phyloP scores from a whole-genome alignment of 257 asterid genomes.

The Ilex aquifolium region DNA sequence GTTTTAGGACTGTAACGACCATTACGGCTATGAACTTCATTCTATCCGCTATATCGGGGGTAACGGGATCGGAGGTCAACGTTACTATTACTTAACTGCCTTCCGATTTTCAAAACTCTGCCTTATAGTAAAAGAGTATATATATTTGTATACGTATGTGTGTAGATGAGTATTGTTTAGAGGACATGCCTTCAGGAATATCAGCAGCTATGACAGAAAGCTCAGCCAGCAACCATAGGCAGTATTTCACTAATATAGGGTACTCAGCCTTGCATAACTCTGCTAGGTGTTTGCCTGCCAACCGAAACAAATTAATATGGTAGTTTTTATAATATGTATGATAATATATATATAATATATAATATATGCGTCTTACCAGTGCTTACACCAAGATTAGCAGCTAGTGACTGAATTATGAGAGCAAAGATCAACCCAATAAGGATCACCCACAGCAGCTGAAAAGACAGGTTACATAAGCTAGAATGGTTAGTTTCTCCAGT shows the following conservation, averaged over 20 bases:
- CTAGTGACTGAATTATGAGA: slow-evolving; percentile 83
- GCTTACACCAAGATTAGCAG: slow-evolving; percentile 93
- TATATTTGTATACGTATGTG: too few relatives aligned
- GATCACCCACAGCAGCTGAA: slow-evolving; percentile 82
- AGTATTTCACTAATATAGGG: slow-evolving; percentile 51
- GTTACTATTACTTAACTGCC: too few relatives aligned
- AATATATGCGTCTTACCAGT: slow-evolving; percentile 46
- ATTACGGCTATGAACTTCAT: too few relatives aligned
- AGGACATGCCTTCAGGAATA: slow-evolving; percentile 69
- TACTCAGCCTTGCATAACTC: slow-evolving; percentile 82
- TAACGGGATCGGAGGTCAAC: too few relatives aligned
- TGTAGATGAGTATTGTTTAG: too few relatives aligned
- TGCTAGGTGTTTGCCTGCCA: slow-evolving; percentile 69
- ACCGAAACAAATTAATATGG: not conserved
- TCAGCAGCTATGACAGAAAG: slow-evolving; percentile 91
- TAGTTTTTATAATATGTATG: too few relatives aligned
- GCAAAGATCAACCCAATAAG: slow-evolving; percentile 86
- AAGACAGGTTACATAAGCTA: not conserved
- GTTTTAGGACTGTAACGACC: too few relatives aligned
- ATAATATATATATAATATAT: not conserved
- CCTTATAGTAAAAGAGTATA: too few relatives aligned
- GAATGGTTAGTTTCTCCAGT: not conserved
- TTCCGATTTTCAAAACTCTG: too few relatives aligned
- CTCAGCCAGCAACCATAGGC: slow-evolving; percentile 85
- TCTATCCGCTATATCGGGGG: too few relatives aligned